Evolutionary conservation across 2,329 filamentous ascomycete genomes (phyloP).

Genomic region (Acarospora socialis): DNA sequence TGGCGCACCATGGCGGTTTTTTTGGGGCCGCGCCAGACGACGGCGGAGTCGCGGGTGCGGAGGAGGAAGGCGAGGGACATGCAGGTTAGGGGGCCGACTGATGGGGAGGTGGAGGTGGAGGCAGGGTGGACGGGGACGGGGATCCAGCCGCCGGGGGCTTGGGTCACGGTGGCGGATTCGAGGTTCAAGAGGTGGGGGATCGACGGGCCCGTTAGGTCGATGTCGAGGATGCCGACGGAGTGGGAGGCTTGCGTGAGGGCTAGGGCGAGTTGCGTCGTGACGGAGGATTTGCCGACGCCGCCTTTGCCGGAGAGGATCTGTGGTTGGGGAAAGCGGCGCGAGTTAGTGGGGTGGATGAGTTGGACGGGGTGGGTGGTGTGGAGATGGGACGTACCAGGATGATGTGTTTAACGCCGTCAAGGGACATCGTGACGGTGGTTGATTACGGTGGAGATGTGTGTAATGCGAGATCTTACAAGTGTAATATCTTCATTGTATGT

Average conservation of each 20-base stretch:
- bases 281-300: slow-evolving; percentile 91
- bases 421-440: slow-evolving; percentile 52
- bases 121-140: slow-evolving; percentile 70
- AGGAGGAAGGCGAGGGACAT: slow-evolving; percentile 93
- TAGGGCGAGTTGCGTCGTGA: slow-evolving; percentile 91
- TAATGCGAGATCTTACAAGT: too few species aligned
- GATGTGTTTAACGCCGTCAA: slow-evolving; percentile 60
- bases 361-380: not conserved
- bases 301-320: slow-evolving; percentile 86
- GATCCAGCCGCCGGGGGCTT: slow-evolving; percentile 83
- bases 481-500: too few species aligned
- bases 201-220: slow-evolving; percentile 90
- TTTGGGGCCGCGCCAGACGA: slow-evolving; percentile 95
- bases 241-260: slow-evolving; percentile 73
- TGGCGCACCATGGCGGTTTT: slow-evolving; percentile 99
- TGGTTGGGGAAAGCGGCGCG: slow-evolving; percentile 7
- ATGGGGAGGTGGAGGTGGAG: slow-evolving; percentile 3
- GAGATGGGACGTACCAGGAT: slow-evolving; percentile 51
- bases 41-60: slow-evolving; percentile 68
- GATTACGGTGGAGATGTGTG: too few species aligned
- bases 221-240: slow-evolving; percentile 86
- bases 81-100: slow-evolving; percentile 38
- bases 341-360: not conserved
- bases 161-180: slow-evolving; percentile 76
- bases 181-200: slow-evolving; percentile 91